These are phyloP conservation scores for Amanita subjunquillea DNA, from an alignment of 768 basidiomycete species.

Conservation along the genomic window DNA sequence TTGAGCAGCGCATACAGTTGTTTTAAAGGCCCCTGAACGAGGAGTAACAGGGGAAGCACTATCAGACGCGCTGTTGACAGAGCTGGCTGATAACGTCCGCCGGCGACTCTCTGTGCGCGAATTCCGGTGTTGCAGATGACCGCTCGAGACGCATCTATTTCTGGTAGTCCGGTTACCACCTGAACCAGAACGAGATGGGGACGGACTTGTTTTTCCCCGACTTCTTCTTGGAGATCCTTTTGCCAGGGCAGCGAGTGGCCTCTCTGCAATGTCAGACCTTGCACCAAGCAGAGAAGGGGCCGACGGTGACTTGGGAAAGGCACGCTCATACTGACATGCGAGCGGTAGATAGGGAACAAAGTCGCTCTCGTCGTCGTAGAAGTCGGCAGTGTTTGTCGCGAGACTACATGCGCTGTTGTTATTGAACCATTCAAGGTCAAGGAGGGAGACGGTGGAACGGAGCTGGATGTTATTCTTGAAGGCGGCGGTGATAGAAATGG, in stretches of 20 bases:
- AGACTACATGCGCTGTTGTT: constrained; percentile 6
- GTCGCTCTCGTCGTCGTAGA: constrained; percentile 7
- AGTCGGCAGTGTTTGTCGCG: constrained; percentile 6
- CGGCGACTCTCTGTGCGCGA: neutral
- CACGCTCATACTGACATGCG: constrained; percentile 16
- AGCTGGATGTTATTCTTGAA: constrained; percentile 4
- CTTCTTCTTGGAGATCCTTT: neutral
- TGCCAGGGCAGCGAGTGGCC: neutral
- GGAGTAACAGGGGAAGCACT: constrained; percentile 4
- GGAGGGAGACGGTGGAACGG: constrained; percentile 4
- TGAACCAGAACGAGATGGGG: too few species aligned
- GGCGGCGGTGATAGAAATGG: constrained; percentile 1
- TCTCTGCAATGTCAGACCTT: neutral
- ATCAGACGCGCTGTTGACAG: constrained; percentile 2
- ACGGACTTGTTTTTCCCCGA: neutral
- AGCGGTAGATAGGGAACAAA: constrained; percentile 15
- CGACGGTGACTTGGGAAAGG: neutral
- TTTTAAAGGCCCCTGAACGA: neutral
- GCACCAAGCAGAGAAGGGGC: neutral
- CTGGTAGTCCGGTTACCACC: neutral
- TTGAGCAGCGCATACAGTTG: neutral
- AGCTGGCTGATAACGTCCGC: neutral
- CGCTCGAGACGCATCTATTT: neutral
- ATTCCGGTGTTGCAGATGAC: neutral
- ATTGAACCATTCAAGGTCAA: constrained; percentile 3